phyloP scores from a whole-genome alignment of 306 rosid genomes.

The Sphenostylis stenocarpa region DNA sequence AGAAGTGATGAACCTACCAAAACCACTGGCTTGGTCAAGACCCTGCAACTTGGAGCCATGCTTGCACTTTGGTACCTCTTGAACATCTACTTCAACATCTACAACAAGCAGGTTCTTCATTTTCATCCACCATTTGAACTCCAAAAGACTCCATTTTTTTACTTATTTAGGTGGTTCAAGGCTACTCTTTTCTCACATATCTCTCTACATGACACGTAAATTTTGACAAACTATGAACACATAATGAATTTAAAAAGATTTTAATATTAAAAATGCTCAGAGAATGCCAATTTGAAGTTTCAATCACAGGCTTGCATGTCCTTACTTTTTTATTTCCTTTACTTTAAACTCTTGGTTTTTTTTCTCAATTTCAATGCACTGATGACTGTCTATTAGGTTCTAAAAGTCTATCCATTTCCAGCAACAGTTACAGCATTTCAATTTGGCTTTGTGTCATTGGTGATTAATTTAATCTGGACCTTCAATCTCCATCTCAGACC shows the following conservation, averaged over 20 bases:
- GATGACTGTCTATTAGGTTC: slow-evolving; percentile 57
- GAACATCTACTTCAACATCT: slow-evolving; percentile 76
- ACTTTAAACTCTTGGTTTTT: slow-evolving; percentile 19
- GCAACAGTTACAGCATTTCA: slow-evolving; percentile 78
- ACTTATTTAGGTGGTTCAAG: neutral
- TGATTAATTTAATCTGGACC: slow-evolving; percentile 60
- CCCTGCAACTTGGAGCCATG: slow-evolving; percentile 64
- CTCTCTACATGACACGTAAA: neutral
- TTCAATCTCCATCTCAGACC: slow-evolving; percentile 64
- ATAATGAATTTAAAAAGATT: neutral
- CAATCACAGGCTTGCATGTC: neutral
- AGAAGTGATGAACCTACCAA: slow-evolving; percentile 38
- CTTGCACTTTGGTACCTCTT: slow-evolving; percentile 71
- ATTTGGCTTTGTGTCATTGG: slow-evolving; percentile 49
- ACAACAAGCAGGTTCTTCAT: slow-evolving; percentile 65
- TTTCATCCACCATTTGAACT: neutral
- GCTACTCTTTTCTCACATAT: no score
- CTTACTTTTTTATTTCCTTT: neutral
- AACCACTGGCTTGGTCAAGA: slow-evolving; percentile 17
- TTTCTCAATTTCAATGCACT: slow-evolving; percentile 44
- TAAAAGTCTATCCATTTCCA: slow-evolving; percentile 89
- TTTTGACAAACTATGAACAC: neutral
- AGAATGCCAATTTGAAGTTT: slow-evolving; percentile 5
- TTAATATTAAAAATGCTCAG: neutral
- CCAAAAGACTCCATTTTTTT: neutral